Base-by-base conservation (phyloP, 768 basidiomycete species). In the Trametes meyenii region DNA sequence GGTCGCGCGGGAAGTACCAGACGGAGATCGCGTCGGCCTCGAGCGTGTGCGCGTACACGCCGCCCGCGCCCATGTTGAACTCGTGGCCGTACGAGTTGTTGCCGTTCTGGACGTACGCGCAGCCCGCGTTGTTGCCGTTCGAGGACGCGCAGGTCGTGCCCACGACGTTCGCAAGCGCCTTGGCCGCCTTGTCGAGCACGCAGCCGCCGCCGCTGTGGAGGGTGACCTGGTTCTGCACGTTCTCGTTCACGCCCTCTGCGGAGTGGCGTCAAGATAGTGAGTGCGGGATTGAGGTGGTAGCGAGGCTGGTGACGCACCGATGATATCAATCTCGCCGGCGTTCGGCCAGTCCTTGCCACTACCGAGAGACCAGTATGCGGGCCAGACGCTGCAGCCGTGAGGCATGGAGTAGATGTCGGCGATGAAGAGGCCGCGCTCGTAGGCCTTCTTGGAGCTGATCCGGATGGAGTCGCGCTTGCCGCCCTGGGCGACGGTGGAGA, bases 381-480 rank as follows among this genome's bases (percentile, higher is more conserved):
- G 86, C 81, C 83, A 84, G 39, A 77, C 75, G 55, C 82, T 78
- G 69, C 87, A 90, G 0, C 90, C 90, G 54, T 83, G 79, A 10
- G 90, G 90, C 87, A 90, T 89, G 1, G 82, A 75, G 52, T 70
- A 79, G 57, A 90, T 83, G 67, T 92, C 90, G 17, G 90, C 80
- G 65, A 92, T 85, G 76, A 92, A 90, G 12, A 92, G 76, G 4
- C 90, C 90, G n/a, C 77, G 72, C 50, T 74, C 82, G 69, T 85
- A 92, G 23, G 71, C 76, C 69, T 88, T 85, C 68, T 83, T 82
- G 33, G 86, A 80, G 55, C 77, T 80, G 63, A 92, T 89, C 51
- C 90, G 87, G 39, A 92, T 81, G 26, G 82, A 83, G 66, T 76
- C 81, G 58, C 90, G 86, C 21, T 81, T 79, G 29, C 78, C 79